Percentiles rank a stretch among this genome's conserved stretches.
phyloP scores from a whole-genome alignment of 2,329 filamentous ascomycete genomes.

The Epichloe baconii region DNA sequence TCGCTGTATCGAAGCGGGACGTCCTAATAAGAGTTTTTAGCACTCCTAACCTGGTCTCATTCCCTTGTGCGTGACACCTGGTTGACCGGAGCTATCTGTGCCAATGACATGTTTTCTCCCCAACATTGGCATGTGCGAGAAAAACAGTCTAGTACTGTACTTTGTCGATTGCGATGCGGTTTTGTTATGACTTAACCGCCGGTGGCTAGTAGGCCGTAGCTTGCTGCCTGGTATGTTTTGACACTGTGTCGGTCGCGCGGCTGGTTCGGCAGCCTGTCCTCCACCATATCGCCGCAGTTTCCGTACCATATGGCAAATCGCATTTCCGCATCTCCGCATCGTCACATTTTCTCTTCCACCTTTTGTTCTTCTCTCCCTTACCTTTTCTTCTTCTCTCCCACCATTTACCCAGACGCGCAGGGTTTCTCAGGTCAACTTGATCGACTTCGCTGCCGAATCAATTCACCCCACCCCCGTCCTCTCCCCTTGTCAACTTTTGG shows the following conservation, averaged over 20 bases:
- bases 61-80: too few relatives aligned
- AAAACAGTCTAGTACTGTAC: not conserved
- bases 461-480: not conserved
- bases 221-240: not conserved
- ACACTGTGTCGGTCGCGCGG: conserved; percentile 3
- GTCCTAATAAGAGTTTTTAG: too few relatives aligned
- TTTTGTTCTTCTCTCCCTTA: not conserved
- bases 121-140: not conserved
- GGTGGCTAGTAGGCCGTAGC: too few relatives aligned
- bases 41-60: too few relatives aligned
- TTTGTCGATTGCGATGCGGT: not conserved
- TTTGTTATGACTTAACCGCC: too few relatives aligned
- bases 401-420: not conserved
- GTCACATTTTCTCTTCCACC: not conserved
- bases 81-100: too few relatives aligned
- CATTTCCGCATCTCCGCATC: not conserved
- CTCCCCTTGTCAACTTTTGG: too few relatives aligned
- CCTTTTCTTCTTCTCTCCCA: not conserved
- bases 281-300: not conserved
- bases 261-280: not conserved
- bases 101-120: not conserved
- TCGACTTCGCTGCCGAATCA: not conserved
- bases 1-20: too few relatives aligned
- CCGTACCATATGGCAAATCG: not conserved
- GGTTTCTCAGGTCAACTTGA: not conserved